Evolutionary conservation across 2,329 filamentous ascomycete genomes (phyloP).

Genomic region (Harringtonia lauricola): DNA sequence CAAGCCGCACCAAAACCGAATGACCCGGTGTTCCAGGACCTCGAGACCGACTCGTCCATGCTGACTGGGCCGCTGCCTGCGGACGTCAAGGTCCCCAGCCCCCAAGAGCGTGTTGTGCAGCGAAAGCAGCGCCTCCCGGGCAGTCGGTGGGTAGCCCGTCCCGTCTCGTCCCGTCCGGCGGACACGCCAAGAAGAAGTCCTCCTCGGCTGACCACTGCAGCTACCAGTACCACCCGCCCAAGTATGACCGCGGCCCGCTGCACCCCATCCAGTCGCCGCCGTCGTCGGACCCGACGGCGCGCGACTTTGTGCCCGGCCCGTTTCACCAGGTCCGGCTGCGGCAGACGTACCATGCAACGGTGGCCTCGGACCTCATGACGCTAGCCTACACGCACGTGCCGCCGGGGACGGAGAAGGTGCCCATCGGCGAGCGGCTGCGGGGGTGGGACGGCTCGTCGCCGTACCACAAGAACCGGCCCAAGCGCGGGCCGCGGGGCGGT

Average conservation of each 20-base stretch:
- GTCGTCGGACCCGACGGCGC: slow-evolving; percentile 75
- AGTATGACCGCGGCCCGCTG: slow-evolving; percentile 87
- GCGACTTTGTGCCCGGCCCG: slow-evolving; percentile 80
- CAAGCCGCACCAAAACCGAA: slow-evolving; percentile 11
- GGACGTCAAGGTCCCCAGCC: slow-evolving; percentile 28
- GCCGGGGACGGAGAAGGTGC: slow-evolving; percentile 54
- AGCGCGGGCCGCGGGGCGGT: slow-evolving; percentile 78
- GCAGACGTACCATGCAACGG: slow-evolving; percentile 80
- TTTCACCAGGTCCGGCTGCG: slow-evolving; percentile 80
- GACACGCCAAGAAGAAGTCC: neutral
- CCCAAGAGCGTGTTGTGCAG: slow-evolving; percentile 22
- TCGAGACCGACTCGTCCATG: slow-evolving; percentile 40
- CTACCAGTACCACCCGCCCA: slow-evolving; percentile 90
- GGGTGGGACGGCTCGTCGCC: slow-evolving; percentile 84
- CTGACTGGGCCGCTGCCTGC: slow-evolving; percentile 27
- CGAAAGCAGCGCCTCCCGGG: slow-evolving; percentile 31
- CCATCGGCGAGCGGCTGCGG: slow-evolving; percentile 56
- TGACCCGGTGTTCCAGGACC: slow-evolving; percentile 28
- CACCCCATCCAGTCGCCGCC: slow-evolving; percentile 88
- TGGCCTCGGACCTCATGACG: slow-evolving; percentile 79
- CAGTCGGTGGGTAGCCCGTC: slow-evolving; percentile 26
- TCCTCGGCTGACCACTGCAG: slow-evolving; percentile 32
- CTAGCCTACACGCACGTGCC: slow-evolving; percentile 79
- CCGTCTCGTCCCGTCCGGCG: neutral
- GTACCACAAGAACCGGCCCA: slow-evolving; percentile 85